phyloP scores from a whole-genome alignment of 345 rosid species.

The Euphorbia tirucalli region DNA sequence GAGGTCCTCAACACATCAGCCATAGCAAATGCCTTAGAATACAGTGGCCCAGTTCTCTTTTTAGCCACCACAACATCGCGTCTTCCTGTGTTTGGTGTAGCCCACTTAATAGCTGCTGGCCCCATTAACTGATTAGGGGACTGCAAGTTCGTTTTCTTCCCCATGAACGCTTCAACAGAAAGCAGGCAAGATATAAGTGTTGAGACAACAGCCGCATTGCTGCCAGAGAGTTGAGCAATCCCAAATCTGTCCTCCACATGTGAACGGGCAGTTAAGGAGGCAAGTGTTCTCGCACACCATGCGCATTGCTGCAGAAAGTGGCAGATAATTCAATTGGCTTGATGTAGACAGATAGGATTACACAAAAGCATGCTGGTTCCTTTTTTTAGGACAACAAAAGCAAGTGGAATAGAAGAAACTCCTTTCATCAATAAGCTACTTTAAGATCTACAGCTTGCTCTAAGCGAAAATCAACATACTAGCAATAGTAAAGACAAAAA shows the following conservation, averaged over 20 bases:
- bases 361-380: too few species aligned
- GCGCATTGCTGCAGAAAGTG: constrained; percentile 54
- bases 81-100: constrained; percentile 50
- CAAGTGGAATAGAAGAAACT: background rate
- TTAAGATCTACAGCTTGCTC: too few species aligned
- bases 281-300: constrained; percentile 73
- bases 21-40: constrained; percentile 64
- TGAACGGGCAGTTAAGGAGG: constrained; percentile 71
- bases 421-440: too few species aligned
- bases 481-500: background rate
- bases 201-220: constrained; percentile 67
- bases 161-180: constrained; percentile 79
- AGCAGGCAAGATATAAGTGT: constrained; percentile 72
- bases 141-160: constrained; percentile 72
- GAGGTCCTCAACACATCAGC: constrained; percentile 77
- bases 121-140: constrained; percentile 63
- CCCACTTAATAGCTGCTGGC: constrained; percentile 69
- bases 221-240: constrained; percentile 90
- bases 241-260: constrained; percentile 81
- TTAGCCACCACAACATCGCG: constrained; percentile 51
- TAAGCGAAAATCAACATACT: background rate
- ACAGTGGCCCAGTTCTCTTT: constrained; percentile 45
- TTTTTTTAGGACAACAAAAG: background rate
- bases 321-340: background rate
- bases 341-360: too few species aligned